A percentile compares a stretch with the other conserved stretches of the same genome.
phyloP scores from a whole-genome alignment of 306 rosid species.

The Gastrolobium bilobum region DNA sequence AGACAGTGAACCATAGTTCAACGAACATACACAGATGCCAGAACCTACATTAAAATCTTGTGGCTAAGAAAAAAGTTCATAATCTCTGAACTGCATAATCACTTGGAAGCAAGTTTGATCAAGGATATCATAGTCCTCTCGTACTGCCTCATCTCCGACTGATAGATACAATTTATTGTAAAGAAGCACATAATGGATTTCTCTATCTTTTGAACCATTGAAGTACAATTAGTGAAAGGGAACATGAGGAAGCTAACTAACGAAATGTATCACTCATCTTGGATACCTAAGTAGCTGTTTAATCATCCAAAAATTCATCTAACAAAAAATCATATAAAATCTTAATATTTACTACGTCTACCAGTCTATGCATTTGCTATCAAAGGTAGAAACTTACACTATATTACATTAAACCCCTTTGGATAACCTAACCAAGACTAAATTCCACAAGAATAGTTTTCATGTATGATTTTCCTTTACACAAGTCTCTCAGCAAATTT shows the following conservation, averaged over 20 bases:
- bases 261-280: constrained; percentile 33
- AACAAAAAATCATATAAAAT: constrained; percentile 46
- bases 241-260: constrained; percentile 36
- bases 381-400: constrained; percentile 30
- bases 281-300: constrained; percentile 42
- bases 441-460: constrained; percentile 36
- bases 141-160: constrained; percentile 15
- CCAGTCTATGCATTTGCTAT: constrained; percentile 15
- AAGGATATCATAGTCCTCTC: neutral
- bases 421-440: constrained; percentile 43
- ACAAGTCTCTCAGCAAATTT: constrained; percentile 38
- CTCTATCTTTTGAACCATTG: constrained; percentile 37
- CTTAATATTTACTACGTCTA: constrained; percentile 28
- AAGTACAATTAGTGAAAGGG: constrained; percentile 37
- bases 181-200: constrained; percentile 32
- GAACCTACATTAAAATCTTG: constrained; percentile 6
- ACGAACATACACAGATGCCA: neutral
- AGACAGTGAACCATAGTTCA: constrained; percentile 1
- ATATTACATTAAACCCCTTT: constrained; percentile 40
- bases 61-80: constrained; percentile 16
- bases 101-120: constrained; percentile 8
- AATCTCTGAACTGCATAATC: constrained; percentile 28
- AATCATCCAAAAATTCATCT: constrained; percentile 46
- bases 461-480: constrained; percentile 32
- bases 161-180: constrained; percentile 44